Conservation (phyloP, 768 basidiomycete species). For the Clitopilus hobsonii region DNA sequence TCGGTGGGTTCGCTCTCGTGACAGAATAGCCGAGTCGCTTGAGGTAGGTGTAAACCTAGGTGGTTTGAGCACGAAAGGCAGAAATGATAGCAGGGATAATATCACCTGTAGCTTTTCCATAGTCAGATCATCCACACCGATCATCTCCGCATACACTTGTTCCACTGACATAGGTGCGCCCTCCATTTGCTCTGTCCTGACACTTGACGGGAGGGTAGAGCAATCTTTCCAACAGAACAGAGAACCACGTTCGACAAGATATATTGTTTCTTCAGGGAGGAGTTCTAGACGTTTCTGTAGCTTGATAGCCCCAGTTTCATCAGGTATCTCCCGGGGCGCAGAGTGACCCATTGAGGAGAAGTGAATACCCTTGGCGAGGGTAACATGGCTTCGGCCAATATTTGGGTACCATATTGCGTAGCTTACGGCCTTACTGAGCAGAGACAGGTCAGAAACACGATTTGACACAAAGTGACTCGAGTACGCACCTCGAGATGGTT, state of each 20-base stretch:
- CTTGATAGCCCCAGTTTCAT: constrained; percentile 34
- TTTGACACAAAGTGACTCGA: not conserved
- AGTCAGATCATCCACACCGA: constrained; percentile 72
- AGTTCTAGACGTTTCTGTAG: constrained; percentile 71
- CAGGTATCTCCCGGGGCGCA: constrained; percentile 41
- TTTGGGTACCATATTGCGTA: constrained; percentile 77
- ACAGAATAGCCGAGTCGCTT: constrained; percentile 89
- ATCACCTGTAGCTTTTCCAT: constrained; percentile 86
- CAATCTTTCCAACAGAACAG: constrained; percentile 76
- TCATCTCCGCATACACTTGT: constrained; percentile 84
- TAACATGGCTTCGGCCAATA: constrained; percentile 61
- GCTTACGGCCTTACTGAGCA: constrained; percentile 67
- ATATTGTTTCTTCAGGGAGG: constrained; percentile 92
- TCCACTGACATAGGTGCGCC: constrained; percentile 88
- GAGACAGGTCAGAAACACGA: not conserved
- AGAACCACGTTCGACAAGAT: constrained; percentile 87
- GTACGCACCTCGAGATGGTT: constrained; percentile 67
- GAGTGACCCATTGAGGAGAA: constrained; percentile 82
- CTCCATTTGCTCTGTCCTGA: constrained; percentile 33
- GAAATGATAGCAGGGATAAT: not conserved
- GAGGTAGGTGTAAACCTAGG: constrained; percentile 87
- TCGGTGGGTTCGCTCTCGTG: constrained; percentile 50
- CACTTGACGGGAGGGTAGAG: constrained; percentile 23
- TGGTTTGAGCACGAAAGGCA: not conserved
- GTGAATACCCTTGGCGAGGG: constrained; percentile 75